Evolutionary conservation across 1,139 yeast species (phyloP).

Genomic region (Geotrichum restrictum): DNA sequence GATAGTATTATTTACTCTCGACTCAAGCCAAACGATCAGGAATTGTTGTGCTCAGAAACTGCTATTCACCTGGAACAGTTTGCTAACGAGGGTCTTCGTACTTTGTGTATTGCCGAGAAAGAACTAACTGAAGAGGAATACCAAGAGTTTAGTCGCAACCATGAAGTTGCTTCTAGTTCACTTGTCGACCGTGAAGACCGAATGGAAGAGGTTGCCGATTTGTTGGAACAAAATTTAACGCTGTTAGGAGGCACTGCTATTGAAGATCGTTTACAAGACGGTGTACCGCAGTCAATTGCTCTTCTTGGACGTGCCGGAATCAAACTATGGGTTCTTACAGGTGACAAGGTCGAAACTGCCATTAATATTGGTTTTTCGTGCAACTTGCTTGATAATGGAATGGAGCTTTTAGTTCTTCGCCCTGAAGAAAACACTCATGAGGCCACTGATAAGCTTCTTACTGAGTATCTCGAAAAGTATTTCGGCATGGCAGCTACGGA

Average conservation of each 20-base stretch:
- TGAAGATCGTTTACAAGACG: slow-evolving; percentile 89
- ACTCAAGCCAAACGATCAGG: slow-evolving; percentile 35
- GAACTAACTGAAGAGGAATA: slow-evolving; percentile 62
- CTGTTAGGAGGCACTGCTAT: slow-evolving; percentile 93
- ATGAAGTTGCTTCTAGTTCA: slow-evolving; percentile 67
- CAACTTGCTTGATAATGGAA: slow-evolving; percentile 74
- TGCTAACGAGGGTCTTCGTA: slow-evolving; percentile 93
- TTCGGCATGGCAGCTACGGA: slow-evolving; percentile 61
- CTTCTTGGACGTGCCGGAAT: slow-evolving; percentile 82
- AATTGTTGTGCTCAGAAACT: slow-evolving; percentile 39
- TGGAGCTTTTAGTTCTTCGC: slow-evolving; percentile 73
- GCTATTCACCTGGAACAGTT: slow-evolving; percentile 81
- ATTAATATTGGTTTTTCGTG: slow-evolving; percentile 94
- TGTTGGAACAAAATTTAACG: slow-evolving; percentile 65
- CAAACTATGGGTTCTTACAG: slow-evolving; percentile 92
- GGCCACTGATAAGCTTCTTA: slow-evolving; percentile 52
- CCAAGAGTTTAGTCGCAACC: slow-evolving; percentile 61
- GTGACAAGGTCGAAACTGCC: slow-evolving; percentile 95
- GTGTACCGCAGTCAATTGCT: slow-evolving; percentile 89
- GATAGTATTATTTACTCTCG: slow-evolving; percentile 93
- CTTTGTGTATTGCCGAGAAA: slow-evolving; percentile 83
- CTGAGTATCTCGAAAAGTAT: slow-evolving; percentile 54
- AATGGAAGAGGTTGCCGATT: slow-evolving; percentile 71
- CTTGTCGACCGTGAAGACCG: slow-evolving; percentile 70
- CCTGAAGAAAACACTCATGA: slow-evolving; percentile 38